phyloP scores from a whole-genome alignment of 139 green algal genomes.

The Gonium pectorale region DNA sequence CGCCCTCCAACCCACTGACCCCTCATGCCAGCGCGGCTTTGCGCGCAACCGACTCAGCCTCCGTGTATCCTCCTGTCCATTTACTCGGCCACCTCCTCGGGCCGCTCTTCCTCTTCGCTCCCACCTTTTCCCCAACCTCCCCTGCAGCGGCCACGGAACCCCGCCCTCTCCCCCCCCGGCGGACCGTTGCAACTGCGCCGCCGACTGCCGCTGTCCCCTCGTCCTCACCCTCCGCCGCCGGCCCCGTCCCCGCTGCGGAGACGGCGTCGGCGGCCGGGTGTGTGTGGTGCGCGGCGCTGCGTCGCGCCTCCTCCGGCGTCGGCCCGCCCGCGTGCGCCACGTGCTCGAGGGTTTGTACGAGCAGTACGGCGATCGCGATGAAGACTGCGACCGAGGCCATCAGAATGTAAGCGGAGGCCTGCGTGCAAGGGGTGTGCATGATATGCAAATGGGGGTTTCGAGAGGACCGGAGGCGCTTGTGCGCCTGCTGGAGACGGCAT shows the following conservation, averaged over 20 bases:
- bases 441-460: too few species aligned
- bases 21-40: too few species aligned
- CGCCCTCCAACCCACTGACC: too few species aligned
- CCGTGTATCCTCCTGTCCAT: too few species aligned
- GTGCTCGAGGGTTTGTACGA: constrained; percentile 22
- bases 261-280: constrained; percentile 20
- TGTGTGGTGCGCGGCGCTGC: background rate
- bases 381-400: constrained; percentile 8
- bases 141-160: background rate
- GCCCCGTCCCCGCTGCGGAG: too few species aligned
- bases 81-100: too few species aligned
- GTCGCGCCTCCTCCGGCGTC: background rate
- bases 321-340: background rate
- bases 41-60: too few species aligned
- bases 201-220: background rate
- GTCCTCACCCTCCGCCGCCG: background rate
- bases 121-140: background rate
- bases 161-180: background rate
- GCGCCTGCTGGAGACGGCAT: too few species aligned
- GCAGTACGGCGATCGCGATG: constrained; percentile 20
- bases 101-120: background rate
- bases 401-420: constrained; percentile 38
- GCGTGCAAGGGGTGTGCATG: background rate
- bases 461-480: too few species aligned
- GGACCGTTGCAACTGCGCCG: background rate